phyloP scores from a whole-genome alignment of 306 rosid species.

The Adenanthera pavonina region DNA sequence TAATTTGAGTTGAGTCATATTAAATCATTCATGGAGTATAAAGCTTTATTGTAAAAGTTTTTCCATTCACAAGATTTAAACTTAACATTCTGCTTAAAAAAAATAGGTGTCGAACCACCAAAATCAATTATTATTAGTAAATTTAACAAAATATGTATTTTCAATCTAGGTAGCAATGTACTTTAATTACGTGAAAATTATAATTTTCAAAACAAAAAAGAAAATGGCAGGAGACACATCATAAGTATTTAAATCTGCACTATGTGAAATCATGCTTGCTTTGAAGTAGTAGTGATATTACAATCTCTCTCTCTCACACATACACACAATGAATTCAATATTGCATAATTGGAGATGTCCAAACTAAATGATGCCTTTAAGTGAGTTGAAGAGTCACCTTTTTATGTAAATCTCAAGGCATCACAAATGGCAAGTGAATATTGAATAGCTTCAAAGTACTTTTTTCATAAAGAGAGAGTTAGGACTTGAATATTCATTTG shows the following conservation, averaged over 20 bases:
- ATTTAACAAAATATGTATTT: too few relatives aligned
- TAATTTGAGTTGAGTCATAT: too few relatives aligned
- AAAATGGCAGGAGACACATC: not conserved
- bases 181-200: not conserved
- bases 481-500: not conserved
- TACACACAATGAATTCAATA: not conserved
- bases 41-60: too few relatives aligned
- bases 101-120: not conserved
- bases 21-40: too few relatives aligned
- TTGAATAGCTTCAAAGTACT: slow-evolving; percentile 22
- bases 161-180: not conserved
- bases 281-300: not conserved
- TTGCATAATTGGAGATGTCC: slow-evolving; percentile 30
- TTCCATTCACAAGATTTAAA: not conserved
- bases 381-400: slow-evolving; percentile 21
- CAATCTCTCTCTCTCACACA: too few relatives aligned
- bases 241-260: not conserved
- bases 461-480: slow-evolving; percentile 7
- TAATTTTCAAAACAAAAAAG: not conserved
- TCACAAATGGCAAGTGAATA: slow-evolving; percentile 17
- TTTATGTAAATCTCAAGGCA: slow-evolving; percentile 19
- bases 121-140: not conserved
- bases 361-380: slow-evolving; percentile 26
- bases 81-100: not conserved
- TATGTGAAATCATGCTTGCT: slow-evolving; percentile 21